Evolutionary conservation across 306 rosid genomes (phyloP).

Genomic region (Rosa lucieae): DNA sequence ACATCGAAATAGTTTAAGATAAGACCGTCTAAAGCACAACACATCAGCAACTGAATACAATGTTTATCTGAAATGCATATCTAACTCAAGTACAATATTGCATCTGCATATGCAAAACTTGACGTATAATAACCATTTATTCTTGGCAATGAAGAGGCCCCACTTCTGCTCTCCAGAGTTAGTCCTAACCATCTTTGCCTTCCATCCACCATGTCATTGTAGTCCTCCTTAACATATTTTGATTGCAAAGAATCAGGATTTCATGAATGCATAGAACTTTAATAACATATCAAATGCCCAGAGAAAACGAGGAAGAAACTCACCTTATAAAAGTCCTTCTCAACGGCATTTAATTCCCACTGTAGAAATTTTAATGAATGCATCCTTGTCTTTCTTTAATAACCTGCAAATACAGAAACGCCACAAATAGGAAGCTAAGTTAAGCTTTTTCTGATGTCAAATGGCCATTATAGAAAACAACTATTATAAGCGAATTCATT

Average conservation of each 20-base stretch:
- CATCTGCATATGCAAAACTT: background rate
- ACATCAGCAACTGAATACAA: background rate
- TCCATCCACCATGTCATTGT: constrained; percentile 48
- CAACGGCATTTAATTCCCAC: constrained; percentile 58
- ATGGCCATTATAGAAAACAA: too few species aligned
- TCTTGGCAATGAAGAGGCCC: constrained; percentile 59
- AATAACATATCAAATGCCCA: too few species aligned
- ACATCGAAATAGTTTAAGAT: background rate
- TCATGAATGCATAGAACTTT: too few species aligned
- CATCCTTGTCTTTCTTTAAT: too few species aligned
- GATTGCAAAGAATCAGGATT: background rate
- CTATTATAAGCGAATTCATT: too few species aligned
- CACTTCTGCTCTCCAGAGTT: constrained; percentile 44
- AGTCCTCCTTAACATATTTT: constrained; percentile 30
- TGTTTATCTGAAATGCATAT: constrained; percentile 9
- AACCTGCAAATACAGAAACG: too few species aligned
- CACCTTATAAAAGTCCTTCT: constrained; percentile 68
- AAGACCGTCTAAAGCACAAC: background rate
- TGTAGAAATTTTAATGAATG: constrained; percentile 57
- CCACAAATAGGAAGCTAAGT: too few species aligned
- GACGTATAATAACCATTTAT: constrained; percentile 37
- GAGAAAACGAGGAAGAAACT: constrained; percentile 21
- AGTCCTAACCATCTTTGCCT: constrained; percentile 41
- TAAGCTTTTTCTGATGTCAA: too few species aligned
- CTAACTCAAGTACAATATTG: background rate